Evolutionary conservation across 805 yeast species (phyloP).

Genomic region (Starmerella scarabaei): DNA sequence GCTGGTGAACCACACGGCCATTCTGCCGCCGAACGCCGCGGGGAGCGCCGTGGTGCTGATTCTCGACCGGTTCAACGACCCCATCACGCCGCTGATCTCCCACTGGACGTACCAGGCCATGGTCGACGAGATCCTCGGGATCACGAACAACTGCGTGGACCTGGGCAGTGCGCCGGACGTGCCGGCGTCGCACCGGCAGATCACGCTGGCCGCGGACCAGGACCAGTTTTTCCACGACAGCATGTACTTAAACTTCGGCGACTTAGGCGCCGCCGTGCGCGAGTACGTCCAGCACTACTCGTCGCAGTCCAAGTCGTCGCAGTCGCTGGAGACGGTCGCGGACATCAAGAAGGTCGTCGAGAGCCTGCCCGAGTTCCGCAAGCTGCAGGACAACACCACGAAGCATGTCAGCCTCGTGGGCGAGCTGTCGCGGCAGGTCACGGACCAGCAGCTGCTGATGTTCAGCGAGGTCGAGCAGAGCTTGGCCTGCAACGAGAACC

Average conservation of each 20-base stretch:
- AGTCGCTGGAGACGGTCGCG: constrained; percentile 60
- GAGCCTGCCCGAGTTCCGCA: constrained; percentile 86
- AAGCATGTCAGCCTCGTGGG: constrained; percentile 86
- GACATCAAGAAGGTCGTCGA: constrained; percentile 88
- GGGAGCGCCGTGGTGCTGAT: constrained; percentile 39
- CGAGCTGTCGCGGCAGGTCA: constrained; percentile 68
- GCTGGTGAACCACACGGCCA: constrained; percentile 49
- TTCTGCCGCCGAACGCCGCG: constrained; percentile 27
- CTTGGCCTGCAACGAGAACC: constrained; percentile 53
- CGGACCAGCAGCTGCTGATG: constrained; percentile 53
- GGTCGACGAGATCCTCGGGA: constrained; percentile 87
- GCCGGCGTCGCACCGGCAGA: constrained; percentile 45
- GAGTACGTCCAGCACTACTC: constrained; percentile 75
- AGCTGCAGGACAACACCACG: constrained; percentile 72
- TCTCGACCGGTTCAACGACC: constrained; percentile 78
- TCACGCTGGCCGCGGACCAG: constrained; percentile 52
- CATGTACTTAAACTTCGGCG: constrained; percentile 88
- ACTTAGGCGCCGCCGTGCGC: constrained; percentile 76
- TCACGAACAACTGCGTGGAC: constrained; percentile 67
- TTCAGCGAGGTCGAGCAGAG: constrained; percentile 84
- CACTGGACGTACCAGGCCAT: constrained; percentile 99
- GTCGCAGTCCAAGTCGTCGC: constrained; percentile 59
- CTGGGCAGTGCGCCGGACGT: constrained; percentile 43
- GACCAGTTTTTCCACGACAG: constrained; percentile 70
- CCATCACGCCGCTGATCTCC: constrained; percentile 77